phyloP scores from a whole-genome alignment of 805 yeast species.

The Lachancea cidri region DNA sequence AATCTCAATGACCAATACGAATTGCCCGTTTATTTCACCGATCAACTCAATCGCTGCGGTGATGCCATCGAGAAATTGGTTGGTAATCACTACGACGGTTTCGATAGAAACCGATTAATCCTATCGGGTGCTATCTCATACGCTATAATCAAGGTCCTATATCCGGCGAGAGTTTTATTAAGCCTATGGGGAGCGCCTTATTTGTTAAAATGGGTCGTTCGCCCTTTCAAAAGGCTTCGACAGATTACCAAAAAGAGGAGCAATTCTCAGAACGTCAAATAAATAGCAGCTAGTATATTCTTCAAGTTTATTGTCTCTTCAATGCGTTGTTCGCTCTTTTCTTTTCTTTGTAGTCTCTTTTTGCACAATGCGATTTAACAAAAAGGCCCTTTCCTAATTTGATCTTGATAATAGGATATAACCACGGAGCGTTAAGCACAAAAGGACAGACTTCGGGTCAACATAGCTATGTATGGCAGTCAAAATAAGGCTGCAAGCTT shows the following conservation, averaged over 20 bases:
- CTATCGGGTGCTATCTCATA: conserved; percentile 75
- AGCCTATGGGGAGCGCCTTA: conserved; percentile 35
- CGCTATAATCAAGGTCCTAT: conserved; percentile 52
- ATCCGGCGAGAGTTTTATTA: conserved; percentile 29
- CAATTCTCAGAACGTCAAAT: conserved; percentile 1
- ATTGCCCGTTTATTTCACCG: conserved; percentile 21
- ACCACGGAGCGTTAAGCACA: neutral
- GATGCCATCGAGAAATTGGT: conserved; percentile 51
- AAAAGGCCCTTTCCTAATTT: neutral
- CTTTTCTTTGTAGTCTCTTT: neutral
- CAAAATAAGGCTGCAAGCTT: conserved; percentile 6
- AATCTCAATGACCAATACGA: conserved; percentile 32
- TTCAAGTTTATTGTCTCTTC: neutral
- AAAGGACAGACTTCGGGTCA: neutral
- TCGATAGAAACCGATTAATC: conserved; percentile 48
- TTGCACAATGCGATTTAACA: neutral
- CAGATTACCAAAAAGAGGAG: neutral
- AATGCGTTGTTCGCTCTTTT: neutral
- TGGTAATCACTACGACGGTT: conserved; percentile 30
- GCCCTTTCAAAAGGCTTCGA: conserved; percentile 17
- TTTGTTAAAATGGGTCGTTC: conserved; percentile 20
- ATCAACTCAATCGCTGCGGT: conserved; percentile 52
- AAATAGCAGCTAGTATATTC: neutral
- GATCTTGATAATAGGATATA: neutral
- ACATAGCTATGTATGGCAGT: conserved; percentile 5